These are phyloP conservation scores for Coemansia reversa DNA, from an alignment of 192 early-diverging fungal genomes.

Conservation along the genomic window DNA sequence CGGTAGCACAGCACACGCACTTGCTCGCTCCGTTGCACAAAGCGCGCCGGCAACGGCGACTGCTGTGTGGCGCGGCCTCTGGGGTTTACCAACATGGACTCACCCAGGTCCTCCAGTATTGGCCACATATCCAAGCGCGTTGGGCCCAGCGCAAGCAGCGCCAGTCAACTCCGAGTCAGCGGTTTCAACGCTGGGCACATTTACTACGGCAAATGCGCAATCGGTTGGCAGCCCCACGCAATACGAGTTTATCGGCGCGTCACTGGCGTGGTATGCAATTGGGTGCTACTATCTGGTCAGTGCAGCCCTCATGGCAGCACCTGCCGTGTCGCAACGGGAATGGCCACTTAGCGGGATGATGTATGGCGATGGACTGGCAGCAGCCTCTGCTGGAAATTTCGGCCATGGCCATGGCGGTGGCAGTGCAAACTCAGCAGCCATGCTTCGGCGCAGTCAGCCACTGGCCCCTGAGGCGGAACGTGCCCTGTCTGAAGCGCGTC, in stretches of 20 bases:
- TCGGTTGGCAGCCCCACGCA: slow-evolving; percentile 40
- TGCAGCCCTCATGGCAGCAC: slow-evolving; percentile 18
- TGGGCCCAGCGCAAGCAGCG: slow-evolving; percentile 34
- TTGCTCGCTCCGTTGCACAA: slow-evolving; percentile 28
- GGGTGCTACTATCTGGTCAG: slow-evolving; percentile 53
- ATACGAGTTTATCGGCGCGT: slow-evolving; percentile 51
- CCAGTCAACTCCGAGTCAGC: slow-evolving; percentile 28
- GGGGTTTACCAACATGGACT: slow-evolving; percentile 53
- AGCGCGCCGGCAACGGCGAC: slow-evolving; percentile 26
- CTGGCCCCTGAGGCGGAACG: slow-evolving; percentile 41
- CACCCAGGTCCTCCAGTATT: slow-evolving; percentile 46
- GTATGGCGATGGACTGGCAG: slow-evolving; percentile 10
- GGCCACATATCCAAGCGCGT: slow-evolving; percentile 50
- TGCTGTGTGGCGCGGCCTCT: slow-evolving; percentile 50
- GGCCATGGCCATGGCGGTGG: slow-evolving; percentile 12
- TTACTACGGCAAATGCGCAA: slow-evolving; percentile 42
- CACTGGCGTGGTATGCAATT: slow-evolving; percentile 55
- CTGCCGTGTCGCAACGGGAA: slow-evolving; percentile 22
- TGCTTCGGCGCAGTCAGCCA: slow-evolving; percentile 23
- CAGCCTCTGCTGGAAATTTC: neutral
- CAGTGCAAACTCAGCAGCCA: slow-evolving; percentile 4
- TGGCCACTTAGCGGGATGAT: slow-evolving; percentile 35
- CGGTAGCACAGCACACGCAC: slow-evolving; percentile 5
- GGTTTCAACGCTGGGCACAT: slow-evolving; percentile 31
- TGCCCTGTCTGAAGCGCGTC: slow-evolving; percentile 38